These are phyloP conservation scores for Aureobasidium pullulans DNA, from an alignment of 2,329 filamentous ascomycete genomes.

Conservation along the genomic window DNA sequence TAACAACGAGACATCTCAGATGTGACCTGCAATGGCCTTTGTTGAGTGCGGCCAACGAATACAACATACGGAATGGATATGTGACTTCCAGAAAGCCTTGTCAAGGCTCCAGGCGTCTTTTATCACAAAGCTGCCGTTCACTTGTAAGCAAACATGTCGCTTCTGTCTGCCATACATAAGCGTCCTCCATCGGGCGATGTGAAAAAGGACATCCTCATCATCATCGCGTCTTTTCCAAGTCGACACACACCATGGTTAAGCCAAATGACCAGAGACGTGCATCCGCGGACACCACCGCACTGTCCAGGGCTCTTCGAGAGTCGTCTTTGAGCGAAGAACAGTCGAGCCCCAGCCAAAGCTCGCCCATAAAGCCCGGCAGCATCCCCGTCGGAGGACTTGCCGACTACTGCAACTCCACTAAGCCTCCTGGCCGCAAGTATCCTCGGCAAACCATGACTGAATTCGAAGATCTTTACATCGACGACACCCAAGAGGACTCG, in stretches of 20 bases:
- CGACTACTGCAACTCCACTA: background rate
- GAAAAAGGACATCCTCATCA: background rate
- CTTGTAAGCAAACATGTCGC: no score
- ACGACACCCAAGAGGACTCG: background rate
- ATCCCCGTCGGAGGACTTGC: background rate
- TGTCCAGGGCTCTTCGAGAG: background rate
- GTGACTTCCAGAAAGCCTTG: no score
- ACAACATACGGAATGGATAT: no score
- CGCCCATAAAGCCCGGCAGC: background rate
- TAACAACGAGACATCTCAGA: no score
- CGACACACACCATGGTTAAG: background rate
- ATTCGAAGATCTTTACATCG: background rate
- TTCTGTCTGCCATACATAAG: background rate
- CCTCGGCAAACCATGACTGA: background rate
- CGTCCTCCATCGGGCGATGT: no score
- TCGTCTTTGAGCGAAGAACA: background rate
- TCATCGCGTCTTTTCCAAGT: background rate
- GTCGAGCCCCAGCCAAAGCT: background rate
- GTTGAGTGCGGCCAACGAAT: no score
- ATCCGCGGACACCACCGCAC: no score
- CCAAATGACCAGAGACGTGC: background rate
- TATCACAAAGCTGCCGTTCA: no score
- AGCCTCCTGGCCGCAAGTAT: background rate
- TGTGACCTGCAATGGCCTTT: no score
- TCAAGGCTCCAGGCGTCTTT: no score